Evolutionary conservation across 352 stramenopile species (phyloP), one percentile per base, ranked within the genome.

Genomic region (Halophytophthora polymorphica): DNA sequence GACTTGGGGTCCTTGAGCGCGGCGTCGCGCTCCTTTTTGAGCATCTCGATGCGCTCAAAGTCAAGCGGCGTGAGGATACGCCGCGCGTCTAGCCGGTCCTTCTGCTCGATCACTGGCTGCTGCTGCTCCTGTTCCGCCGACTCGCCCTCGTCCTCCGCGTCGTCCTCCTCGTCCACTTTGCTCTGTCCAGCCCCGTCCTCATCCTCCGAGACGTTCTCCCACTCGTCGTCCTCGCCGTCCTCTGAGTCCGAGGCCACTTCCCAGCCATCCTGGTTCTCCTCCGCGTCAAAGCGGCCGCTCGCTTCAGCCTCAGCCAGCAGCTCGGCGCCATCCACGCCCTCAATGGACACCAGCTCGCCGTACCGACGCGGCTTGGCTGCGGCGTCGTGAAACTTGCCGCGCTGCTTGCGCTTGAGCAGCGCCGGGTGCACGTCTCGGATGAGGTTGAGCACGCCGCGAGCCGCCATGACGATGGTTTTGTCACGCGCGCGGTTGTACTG

Each of bases 381-480:
- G 39, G 81, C 73, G 36, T 90, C 68, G 61, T 93, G 88, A 60
- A 92, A 90, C 49, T 98, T 96, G 45, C 97, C 97, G 38, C 97
- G 84, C 67, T 99, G 81, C 68, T 98, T 98, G 37, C 90, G 91
- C 73, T 98, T 92, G n/a, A 99, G 80, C 17, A 99, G 71, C 17
- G 71, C 73, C 8, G 97, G 97, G 70, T 98, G 88, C 43, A 97
- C 90, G 56, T 99, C 94, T 28, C 96, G 85, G 55, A 99, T 95
- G 47, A 98, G 86, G 71, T 99, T 99, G 17, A 98, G 82, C 41
- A 98, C 96, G 12, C 86, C 89, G 45, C 96, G 88, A 38, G 96
- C 95, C 3, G 97, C 96, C 76, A 99, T 98, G 22, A 98, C 85
- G 14, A 98, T 93, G 21, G 86, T 98, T 80, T 98, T 97, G 83